Evolutionary conservation across 2,329 filamentous ascomycete genomes (phyloP).

Genomic region (Hypoxylon sp.): DNA sequence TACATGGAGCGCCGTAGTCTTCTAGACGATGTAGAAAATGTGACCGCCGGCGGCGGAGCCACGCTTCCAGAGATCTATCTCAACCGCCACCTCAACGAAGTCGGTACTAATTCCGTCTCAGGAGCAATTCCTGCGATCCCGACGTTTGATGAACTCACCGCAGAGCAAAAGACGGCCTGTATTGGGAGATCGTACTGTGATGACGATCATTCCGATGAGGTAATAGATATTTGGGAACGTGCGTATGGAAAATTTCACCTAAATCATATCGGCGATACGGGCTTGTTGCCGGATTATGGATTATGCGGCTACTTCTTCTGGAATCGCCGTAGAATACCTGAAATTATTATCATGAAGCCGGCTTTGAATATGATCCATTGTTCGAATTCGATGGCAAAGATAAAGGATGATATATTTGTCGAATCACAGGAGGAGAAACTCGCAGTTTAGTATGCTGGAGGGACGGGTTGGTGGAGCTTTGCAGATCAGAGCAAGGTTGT

Average conservation of each 20-base stretch:
- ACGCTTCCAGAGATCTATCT: background rate
- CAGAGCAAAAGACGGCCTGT: background rate
- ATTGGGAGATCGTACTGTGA: slow-evolving; percentile 2
- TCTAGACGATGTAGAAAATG: background rate
- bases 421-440: background rate
- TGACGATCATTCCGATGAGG: background rate
- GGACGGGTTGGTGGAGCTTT: background rate
- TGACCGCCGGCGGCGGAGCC: background rate
- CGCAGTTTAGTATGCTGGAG: background rate
- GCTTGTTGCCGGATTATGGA: background rate
- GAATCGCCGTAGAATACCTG: background rate
- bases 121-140: background rate
- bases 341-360: background rate
- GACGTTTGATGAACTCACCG: background rate
- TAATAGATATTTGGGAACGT: background rate
- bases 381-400: background rate
- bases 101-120: background rate
- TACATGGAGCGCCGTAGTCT: background rate
- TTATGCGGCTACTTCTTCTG: slow-evolving; percentile 15
- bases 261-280: background rate
- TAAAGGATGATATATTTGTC: background rate
- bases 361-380: background rate
- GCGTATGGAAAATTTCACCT: background rate
- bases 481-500: background rate
- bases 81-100: background rate